These are phyloP conservation scores for Bolboschoenoplectus hybrid DNA, from an alignment of 202 grass and related monocot genomes.

Conservation along the genomic window DNA sequence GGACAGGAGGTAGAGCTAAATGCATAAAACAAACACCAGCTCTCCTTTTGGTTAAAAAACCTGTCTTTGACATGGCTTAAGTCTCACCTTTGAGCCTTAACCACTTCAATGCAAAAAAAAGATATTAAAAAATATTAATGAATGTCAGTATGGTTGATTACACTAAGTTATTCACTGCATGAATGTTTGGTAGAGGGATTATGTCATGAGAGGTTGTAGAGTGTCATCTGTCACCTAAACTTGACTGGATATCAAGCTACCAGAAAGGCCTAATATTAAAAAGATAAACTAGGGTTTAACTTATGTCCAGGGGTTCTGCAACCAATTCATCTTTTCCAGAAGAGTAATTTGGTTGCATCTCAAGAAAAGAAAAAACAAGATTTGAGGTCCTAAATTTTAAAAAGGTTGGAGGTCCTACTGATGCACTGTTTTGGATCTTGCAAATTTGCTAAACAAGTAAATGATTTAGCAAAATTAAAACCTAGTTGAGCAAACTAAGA, in stretches of 20 bases:
- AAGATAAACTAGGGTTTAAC: conserved; percentile 51
- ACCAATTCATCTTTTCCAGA: conserved; percentile 39
- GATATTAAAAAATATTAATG: conserved; percentile 63
- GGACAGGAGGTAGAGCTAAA: conserved; percentile 65
- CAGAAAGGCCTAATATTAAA: conserved; percentile 46
- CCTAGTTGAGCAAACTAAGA: conserved; percentile 36
- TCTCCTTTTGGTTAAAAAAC: conserved; percentile 67
- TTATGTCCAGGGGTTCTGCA: conserved; percentile 34
- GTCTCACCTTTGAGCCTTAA: conserved; percentile 85
- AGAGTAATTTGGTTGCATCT: conserved; percentile 33
- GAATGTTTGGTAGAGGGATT: conserved; percentile 45
- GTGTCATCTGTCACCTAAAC: conserved; percentile 50
- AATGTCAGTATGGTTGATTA: conserved; percentile 52
- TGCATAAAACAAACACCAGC: conserved; percentile 94
- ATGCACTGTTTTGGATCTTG: conserved; percentile 30
- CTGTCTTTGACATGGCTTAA: conserved; percentile 63
- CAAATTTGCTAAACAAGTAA: conserved; percentile 34
- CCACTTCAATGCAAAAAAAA: conserved; percentile 80
- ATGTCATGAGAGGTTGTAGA: conserved; percentile 50
- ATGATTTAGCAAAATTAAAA: conserved; percentile 31
- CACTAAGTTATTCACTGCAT: conserved; percentile 48
- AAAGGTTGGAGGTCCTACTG: conserved; percentile 39
- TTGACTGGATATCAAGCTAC: conserved; percentile 52
- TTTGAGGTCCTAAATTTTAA: conserved; percentile 30
- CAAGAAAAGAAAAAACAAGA: conserved; percentile 25